Conservation (phyloP, 164 flowering plant genomes). For the Taxillus chinensis region DNA sequence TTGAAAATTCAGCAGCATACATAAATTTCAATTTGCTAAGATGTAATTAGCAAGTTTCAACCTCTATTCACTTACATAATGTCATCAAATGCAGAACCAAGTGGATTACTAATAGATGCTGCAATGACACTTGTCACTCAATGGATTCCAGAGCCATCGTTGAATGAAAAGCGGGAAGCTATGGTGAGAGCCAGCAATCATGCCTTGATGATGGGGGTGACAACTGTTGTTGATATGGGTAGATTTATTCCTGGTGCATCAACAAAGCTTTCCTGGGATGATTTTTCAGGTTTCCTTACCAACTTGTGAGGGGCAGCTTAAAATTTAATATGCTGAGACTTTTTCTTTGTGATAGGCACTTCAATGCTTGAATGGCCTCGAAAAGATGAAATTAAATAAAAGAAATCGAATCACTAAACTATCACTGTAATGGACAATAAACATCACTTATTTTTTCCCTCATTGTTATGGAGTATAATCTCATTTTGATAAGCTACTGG, state of each 20-base stretch:
- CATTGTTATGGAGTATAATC: too few species aligned
- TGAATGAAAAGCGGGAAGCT: conserved; percentile 80
- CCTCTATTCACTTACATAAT: not conserved
- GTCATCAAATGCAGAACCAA: conserved; percentile 55
- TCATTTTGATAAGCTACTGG: too few species aligned
- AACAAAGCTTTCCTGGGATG: conserved; percentile 65
- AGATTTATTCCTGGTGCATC: conserved; percentile 74
- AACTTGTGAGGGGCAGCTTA: too few species aligned
- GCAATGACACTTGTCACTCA: conserved; percentile 64
- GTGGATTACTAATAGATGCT: conserved; percentile 87
- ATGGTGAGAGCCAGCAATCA: conserved; percentile 60
- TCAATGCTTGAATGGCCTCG: too few species aligned
- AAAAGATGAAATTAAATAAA: too few species aligned
- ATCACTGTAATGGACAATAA: too few species aligned
- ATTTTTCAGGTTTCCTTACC: conserved; percentile 60
- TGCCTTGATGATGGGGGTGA: conserved; percentile 81
- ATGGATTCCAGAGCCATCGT: conserved; percentile 58
- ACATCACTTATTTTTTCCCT: too few species aligned
- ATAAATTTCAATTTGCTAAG: not conserved
- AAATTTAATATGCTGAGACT: too few species aligned
- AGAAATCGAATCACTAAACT: too few species aligned
- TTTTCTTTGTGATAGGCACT: too few species aligned
- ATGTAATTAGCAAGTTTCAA: not conserved
- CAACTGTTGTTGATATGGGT: conserved; percentile 94
- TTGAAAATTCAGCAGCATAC: not conserved